Evolutionary conservation across 78 protist genomes (phyloP).

Genomic region (Parvularia atlantis): DNA sequence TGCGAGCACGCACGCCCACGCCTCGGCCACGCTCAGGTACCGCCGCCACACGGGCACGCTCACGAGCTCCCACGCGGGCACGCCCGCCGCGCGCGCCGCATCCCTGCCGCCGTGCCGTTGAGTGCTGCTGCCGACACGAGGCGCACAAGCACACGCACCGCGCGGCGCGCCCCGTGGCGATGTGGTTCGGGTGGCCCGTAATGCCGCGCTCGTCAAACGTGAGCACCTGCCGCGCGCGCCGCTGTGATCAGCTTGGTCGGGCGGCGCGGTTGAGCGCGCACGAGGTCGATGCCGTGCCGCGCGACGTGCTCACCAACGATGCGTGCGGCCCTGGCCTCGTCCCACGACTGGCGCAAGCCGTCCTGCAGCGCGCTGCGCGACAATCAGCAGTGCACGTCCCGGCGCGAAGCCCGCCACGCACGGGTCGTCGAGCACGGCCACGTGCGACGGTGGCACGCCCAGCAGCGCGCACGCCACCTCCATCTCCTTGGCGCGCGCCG

Average conservation of each 20-base stretch:
- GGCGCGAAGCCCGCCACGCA: too few relatives aligned
- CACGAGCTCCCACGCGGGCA: too few relatives aligned
- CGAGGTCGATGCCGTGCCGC: background rate
- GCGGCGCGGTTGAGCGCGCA: background rate
- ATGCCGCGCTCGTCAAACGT: constrained; percentile 73
- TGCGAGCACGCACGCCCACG: too few relatives aligned
- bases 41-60: too few relatives aligned
- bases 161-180: too few relatives aligned
- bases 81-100: too few relatives aligned
- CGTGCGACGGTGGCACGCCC: constrained; percentile 4
- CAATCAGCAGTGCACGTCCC: too few relatives aligned
- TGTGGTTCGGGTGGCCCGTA: constrained; percentile 70
- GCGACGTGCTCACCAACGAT: background rate
- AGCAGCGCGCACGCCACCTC: constrained; percentile 8
- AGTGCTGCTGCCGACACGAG: too few relatives aligned
- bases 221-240: constrained; percentile 3
- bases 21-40: too few relatives aligned
- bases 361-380: background rate
- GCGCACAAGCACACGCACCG: too few relatives aligned
- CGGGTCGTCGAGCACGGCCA: constrained; percentile 23
- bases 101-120: too few relatives aligned
- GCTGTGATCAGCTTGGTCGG: background rate
- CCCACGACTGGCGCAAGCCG: constrained; percentile 20
- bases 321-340: background rate
- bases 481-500: constrained; percentile 38